Conservation (phyloP, 306 rosid species). For the Mimosa pudica region DNA sequence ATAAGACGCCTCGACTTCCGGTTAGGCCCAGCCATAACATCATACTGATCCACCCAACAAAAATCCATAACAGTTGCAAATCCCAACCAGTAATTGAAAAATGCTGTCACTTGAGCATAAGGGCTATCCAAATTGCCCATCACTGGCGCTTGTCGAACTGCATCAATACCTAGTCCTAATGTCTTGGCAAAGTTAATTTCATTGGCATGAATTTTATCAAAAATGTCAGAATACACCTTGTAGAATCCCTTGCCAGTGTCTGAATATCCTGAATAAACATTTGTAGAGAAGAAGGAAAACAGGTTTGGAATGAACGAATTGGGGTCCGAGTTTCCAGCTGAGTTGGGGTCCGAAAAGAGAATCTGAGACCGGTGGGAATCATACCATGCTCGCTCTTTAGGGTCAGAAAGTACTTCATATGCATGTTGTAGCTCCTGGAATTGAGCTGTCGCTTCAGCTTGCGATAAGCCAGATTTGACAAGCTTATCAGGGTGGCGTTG, state of each 20-base stretch:
- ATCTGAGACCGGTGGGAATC: constrained; percentile 96
- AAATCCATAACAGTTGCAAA: constrained; percentile 91
- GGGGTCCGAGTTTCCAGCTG: constrained; percentile 44
- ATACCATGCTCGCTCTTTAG: constrained; percentile 94
- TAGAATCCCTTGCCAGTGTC: constrained; percentile 74
- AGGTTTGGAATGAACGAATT: constrained; percentile 59
- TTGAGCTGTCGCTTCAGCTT: constrained; percentile 76
- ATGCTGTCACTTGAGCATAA: constrained; percentile 78
- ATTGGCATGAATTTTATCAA: constrained; percentile 64
- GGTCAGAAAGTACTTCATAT: constrained; percentile 93
- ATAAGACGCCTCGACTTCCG: constrained; percentile 78
- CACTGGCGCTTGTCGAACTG: constrained; percentile 66
- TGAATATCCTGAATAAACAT: constrained; percentile 72
- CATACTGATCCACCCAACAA: constrained; percentile 84
- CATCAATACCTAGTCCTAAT: constrained; percentile 61
- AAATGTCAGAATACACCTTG: constrained; percentile 68
- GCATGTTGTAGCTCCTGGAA: constrained; percentile 95
- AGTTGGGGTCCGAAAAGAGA: constrained; percentile 74
- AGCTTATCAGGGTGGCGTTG: constrained; percentile 98
- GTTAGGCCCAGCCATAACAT: constrained; percentile 71
- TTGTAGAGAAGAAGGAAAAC: constrained; percentile 86
- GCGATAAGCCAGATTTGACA: constrained; percentile 74
- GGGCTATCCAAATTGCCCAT: constrained; percentile 87
- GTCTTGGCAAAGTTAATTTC: constrained; percentile 68
- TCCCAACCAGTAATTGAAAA: constrained; percentile 78